phyloP scores from a whole-genome alignment of 2,329 filamentous ascomycete species.

The Fusarium citri region DNA sequence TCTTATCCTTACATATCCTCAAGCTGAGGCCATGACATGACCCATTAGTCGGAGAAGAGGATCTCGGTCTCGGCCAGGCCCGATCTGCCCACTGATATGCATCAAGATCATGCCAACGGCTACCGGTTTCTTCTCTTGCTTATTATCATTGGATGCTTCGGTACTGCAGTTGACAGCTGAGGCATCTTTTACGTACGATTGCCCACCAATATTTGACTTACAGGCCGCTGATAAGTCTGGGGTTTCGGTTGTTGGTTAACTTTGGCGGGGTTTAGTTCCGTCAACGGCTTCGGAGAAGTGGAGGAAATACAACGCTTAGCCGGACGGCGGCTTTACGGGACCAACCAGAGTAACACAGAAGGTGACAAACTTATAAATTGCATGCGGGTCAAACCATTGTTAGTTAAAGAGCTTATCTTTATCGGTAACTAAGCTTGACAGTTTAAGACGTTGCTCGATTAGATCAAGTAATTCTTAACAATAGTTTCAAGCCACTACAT shows the following conservation, averaged over 20 bases:
- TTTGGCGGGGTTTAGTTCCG: not conserved
- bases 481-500: not conserved
- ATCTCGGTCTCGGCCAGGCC: slow-evolving; percentile 51
- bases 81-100: slow-evolving; percentile 38
- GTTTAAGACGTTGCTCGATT: slow-evolving; percentile 27
- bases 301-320: slow-evolving; percentile 20
- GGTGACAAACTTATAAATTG: slow-evolving; percentile 10
- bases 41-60: slow-evolving; percentile 37
- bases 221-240: not conserved
- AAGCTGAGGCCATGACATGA: slow-evolving; percentile 12
- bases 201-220: not conserved
- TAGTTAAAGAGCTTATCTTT: slow-evolving; percentile 34
- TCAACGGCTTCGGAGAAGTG: slow-evolving; percentile 33
- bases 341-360: not conserved
- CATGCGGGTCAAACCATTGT: slow-evolving; percentile 1
- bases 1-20: slow-evolving; percentile 39
- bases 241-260: slow-evolving; percentile 17
- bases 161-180: slow-evolving; percentile 7
- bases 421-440: slow-evolving; percentile 13
- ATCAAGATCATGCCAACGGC: slow-evolving; percentile 13
- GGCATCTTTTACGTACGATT: slow-evolving; percentile 11
- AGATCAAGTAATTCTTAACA: slow-evolving; percentile 34
- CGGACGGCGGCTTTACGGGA: slow-evolving; percentile 14
- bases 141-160: slow-evolving; percentile 29
- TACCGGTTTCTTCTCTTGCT: slow-evolving; percentile 4